Evolutionary conservation across 179 eudicot species (phyloP).

Genomic region (Amaranthus tricolor): DNA sequence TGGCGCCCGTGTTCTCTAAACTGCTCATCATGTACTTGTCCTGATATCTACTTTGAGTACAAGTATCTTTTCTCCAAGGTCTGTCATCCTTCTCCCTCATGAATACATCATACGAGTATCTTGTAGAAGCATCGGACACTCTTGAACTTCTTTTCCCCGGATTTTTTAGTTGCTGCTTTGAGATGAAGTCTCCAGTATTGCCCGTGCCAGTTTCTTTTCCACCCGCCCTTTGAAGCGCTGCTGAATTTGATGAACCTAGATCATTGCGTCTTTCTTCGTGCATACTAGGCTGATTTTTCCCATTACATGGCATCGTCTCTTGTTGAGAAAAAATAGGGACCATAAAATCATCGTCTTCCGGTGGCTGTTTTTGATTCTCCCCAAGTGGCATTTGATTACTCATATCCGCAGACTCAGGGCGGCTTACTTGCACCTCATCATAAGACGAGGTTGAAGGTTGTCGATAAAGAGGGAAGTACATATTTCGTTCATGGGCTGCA

Average conservation of each 20-base stretch:
- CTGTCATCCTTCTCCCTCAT: constrained; percentile 31
- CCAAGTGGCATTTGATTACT: constrained; percentile 31
- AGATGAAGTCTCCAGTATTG: constrained; percentile 18
- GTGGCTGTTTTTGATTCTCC: constrained; percentile 39
- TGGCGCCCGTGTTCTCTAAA: constrained; percentile 24
- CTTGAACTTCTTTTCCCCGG: constrained; percentile 32
- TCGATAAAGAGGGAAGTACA: constrained; percentile 40
- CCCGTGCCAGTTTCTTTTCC: constrained; percentile 32
- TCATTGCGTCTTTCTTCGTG: constrained; percentile 32
- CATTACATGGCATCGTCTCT: constrained; percentile 27
- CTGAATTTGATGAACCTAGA: constrained; percentile 29
- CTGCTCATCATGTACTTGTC: constrained; percentile 26
- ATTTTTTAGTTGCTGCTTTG: constrained; percentile 34
- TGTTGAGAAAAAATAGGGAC: constrained; percentile 75
- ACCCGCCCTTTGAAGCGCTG: constrained; percentile 26
- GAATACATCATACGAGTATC: constrained; percentile 29
- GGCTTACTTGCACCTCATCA: constrained; percentile 41
- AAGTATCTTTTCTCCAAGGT: constrained; percentile 26
- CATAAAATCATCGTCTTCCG: constrained; percentile 72
- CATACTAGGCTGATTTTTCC: constrained; percentile 23
- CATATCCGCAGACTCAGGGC: constrained; percentile 33
- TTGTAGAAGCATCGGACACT: constrained; percentile 25
- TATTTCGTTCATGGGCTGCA: constrained; percentile 43
- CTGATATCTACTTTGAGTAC: constrained; percentile 25
- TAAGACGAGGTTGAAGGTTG: constrained; percentile 36